Conservation (phyloP, 345 rosid species). For the Heritiera littoralis region DNA sequence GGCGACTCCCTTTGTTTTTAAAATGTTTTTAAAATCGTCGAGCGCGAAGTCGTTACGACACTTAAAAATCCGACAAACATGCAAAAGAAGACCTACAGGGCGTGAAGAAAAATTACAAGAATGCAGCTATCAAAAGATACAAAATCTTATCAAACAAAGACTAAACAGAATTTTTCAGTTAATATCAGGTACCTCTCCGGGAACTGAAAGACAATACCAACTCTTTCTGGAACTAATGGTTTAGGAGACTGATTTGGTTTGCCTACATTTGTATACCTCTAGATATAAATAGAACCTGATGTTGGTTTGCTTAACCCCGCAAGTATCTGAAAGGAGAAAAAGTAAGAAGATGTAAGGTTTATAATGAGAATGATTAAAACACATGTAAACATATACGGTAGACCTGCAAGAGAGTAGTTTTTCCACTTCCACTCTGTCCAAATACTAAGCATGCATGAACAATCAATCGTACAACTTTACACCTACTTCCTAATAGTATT, state of each 20-base stretch:
- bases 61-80: not conserved
- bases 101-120: not conserved
- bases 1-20: no score
- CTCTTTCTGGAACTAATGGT: conserved; percentile 61
- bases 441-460: conserved; percentile 48
- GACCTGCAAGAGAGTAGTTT: conserved; percentile 94
- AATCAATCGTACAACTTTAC: not conserved
- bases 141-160: not conserved
- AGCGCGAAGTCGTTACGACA: no score
- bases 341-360: conserved; percentile 5
- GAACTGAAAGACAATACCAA: conserved; percentile 91
- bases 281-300: conserved; percentile 75
- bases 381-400: not conserved
- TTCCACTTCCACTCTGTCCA: conserved; percentile 97
- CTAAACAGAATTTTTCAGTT: not conserved
- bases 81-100: not conserved
- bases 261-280: conserved; percentile 60
- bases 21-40: no score
- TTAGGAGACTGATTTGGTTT: conserved; percentile 47
- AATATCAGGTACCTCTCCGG: conserved; percentile 72
- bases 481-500: not conserved
- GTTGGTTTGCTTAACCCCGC: conserved; percentile 89
- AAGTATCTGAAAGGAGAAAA: conserved; percentile 59
- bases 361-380: not conserved
- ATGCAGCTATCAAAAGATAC: not conserved